Percentiles rank a stretch among this genome's conserved stretches.
Evolutionary conservation across 1,139 yeast species (phyloP).

Genomic region (Debaryomycetaceae sp.): DNA sequence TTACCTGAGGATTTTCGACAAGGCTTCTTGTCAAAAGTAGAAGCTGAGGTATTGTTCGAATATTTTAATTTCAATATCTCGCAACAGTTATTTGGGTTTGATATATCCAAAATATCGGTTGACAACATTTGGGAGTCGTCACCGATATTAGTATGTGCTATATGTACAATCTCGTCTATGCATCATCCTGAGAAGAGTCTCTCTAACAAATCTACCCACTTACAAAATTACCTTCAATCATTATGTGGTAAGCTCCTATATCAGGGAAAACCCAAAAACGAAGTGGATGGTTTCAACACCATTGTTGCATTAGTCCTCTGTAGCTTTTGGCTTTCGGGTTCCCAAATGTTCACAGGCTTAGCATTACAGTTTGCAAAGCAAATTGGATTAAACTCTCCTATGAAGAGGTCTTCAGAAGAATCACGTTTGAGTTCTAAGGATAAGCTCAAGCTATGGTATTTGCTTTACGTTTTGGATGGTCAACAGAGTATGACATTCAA

Average conservation of each 20-base stretch:
- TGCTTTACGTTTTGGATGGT: conserved; percentile 65
- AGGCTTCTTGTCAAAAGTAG: conserved; percentile 30
- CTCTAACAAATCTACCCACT: conserved; percentile 29
- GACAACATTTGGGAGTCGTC: conserved; percentile 53
- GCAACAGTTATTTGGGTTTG: conserved; percentile 67
- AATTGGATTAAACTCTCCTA: conserved; percentile 45
- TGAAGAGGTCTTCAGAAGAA: conserved; percentile 7
- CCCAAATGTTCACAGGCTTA: conserved; percentile 64
- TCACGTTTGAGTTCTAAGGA: conserved; percentile 34
- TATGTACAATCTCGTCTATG: conserved; percentile 60
- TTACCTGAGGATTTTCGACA: conserved; percentile 34
- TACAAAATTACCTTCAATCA: conserved; percentile 43
- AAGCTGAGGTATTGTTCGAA: conserved; percentile 49
- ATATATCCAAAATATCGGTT: conserved; percentile 48
- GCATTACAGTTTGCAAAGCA: conserved; percentile 64
- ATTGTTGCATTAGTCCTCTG: conserved; percentile 62
- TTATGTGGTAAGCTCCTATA: conserved; percentile 47
- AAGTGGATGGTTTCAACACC: conserved; percentile 54
- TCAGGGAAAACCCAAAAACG: conserved; percentile 37
- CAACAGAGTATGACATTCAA: conserved; percentile 64
- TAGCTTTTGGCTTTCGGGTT: conserved; percentile 66
- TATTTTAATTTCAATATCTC: conserved; percentile 56
- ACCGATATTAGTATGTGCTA: conserved; percentile 59
- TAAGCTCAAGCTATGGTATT: conserved; percentile 60
- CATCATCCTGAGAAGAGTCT: conserved; percentile 47